Evolutionary conservation across 73 alveolate species (phyloP), one percentile per base, ranked within the genome.

Genomic region (Effrenium voratum): DNA sequence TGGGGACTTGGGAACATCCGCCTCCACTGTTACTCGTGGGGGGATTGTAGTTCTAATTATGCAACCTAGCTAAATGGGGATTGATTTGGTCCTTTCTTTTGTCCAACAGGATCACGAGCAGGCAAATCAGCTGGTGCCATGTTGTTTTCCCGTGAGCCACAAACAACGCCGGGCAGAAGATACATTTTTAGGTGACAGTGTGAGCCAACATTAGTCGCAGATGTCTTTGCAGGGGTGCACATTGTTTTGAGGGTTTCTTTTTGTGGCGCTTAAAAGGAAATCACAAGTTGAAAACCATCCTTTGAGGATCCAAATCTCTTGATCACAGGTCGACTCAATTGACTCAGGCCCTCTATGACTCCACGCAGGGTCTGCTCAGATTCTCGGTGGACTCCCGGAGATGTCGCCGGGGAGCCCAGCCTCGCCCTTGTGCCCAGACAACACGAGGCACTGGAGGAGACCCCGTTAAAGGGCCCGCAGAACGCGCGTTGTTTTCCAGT

Each of bases 331-430:
- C 63, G 63, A 8, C 19, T 12, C 19, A 19, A 8, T 12, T 52
- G 19, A 19, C 63, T 52, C 26, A 50, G 80, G 77, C 77, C 44
- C 10, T 84, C 50, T 84, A 90, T 43, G 97, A 90, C 36, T 55
- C 97, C 40, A 66, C 97, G 30, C 81, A 90, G 47, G 97, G 97
- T 32, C 79, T 90, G n/a, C 97, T 90, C 73, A 44, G 97, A 26
- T 90, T 90, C 52, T 38, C 97, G 40, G 97, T 90, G 50, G 97
- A 90, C 40, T 90, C 97, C 28, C 79, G 97, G 75, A 66, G 97
- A 90, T 90, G 97, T 68, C 97, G 97, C 36, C 36, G 30, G 92
- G n/a, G n/a, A n/a, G n/a, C n/a, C n/a, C n/a, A n/a, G n/a, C n/a
- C n/a, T n/a, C n/a, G n/a, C n/a, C n/a, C n/a, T n/a, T n/a, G n/a